Percentiles rank a stretch among this genome's conserved stretches.
These are phyloP conservation scores for Gardenia jasminoides DNA, from an alignment of 257 asterid genomes.

Conservation along the genomic window DNA sequence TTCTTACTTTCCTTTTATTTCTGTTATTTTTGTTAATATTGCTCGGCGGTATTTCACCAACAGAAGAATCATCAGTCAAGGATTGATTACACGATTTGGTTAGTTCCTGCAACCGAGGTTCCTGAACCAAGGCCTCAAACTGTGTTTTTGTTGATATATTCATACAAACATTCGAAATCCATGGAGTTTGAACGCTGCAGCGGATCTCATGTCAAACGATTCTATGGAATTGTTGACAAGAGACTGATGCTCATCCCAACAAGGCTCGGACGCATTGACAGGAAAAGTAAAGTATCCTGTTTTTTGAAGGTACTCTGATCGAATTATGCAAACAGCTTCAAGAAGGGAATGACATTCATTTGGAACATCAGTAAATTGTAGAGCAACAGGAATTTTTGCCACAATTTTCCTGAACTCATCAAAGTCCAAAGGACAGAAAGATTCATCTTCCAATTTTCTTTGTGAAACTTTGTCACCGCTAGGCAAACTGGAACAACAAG, in stretches of 20 bases:
- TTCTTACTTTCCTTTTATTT: no score
- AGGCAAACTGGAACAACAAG: not conserved
- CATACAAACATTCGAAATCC: conserved; percentile 9
- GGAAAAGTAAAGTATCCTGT: conserved; percentile 6
- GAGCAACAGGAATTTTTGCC: not conserved
- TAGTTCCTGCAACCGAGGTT: conserved; percentile 2
- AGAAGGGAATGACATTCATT: not conserved
- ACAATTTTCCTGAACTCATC: not conserved
- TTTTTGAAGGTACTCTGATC: not conserved
- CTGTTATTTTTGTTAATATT: no score
- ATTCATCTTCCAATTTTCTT: conserved; percentile 1
- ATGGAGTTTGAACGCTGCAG: not conserved
- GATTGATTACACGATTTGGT: conserved; percentile 3
- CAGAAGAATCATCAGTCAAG: not conserved
- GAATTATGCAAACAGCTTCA: not conserved
- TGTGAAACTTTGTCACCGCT: not conserved
- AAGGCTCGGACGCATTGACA: conserved; percentile 1
- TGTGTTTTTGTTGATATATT: not conserved
- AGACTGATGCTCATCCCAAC: conserved; percentile 1
- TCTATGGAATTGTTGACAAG: not conserved
- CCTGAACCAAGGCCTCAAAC: conserved; percentile 1
- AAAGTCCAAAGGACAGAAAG: conserved; percentile 10
- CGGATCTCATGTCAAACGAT: not conserved
- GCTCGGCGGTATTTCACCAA: no score
- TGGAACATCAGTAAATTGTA: not conserved